These are phyloP conservation scores for Trametes hirsuta DNA, from an alignment of 1,284 basidiomycete species.

Conservation along the genomic window DNA sequence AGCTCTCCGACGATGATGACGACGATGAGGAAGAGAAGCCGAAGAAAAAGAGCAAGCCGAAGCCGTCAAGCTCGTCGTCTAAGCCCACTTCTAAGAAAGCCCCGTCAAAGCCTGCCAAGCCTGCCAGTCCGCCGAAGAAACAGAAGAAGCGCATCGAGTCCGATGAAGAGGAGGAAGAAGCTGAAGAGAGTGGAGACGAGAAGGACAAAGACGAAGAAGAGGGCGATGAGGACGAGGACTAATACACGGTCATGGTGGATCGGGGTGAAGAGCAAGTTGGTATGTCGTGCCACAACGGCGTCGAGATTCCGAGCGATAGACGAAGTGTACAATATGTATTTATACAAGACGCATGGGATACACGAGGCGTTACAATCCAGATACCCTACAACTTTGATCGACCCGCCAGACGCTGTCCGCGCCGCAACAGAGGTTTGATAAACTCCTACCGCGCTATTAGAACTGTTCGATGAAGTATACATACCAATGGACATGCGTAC, in stretches of 20 bases:
- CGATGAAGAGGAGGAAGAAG: conserved; percentile 30
- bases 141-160: conserved; percentile 32
- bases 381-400: conserved; percentile 31
- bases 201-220: conserved; percentile 27
- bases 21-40: conserved; percentile 30
- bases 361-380: neutral
- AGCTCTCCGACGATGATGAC: conserved; percentile 35
- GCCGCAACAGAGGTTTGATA: conserved; percentile 44
- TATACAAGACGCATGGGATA: conserved; percentile 5
- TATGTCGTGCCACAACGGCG: conserved; percentile 5
- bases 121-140: conserved; percentile 20
- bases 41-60: conserved; percentile 21
- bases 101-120: conserved; percentile 14
- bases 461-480: conserved; percentile 25
- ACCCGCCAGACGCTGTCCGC: conserved; percentile 43
- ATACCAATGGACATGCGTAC: conserved; percentile 37
- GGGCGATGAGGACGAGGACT: conserved; percentile 21
- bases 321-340: neutral
- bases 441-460: conserved; percentile 4
- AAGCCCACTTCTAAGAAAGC: conserved; percentile 19
- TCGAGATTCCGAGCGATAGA: neutral
- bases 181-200: conserved; percentile 4
- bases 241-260: neutral
- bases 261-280: neutral
- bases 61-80: conserved; percentile 13